Evolutionary conservation across 2,329 filamentous ascomycete species (phyloP), one percentile per base, ranked within the genome.

Genomic region (Diplodia scrobiculata): DNA sequence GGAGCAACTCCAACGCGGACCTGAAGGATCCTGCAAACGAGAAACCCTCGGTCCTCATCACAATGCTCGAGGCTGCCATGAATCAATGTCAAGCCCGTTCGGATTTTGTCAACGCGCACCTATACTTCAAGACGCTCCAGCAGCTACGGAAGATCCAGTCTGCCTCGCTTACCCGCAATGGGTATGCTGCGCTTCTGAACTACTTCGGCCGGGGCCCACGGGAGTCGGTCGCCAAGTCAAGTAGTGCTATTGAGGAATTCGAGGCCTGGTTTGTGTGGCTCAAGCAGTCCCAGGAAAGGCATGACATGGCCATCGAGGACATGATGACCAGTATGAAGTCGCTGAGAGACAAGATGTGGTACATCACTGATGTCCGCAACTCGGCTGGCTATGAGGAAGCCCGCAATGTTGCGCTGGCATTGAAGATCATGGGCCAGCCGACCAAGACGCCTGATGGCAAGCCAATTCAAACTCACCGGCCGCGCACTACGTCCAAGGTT

Each of bases 291-390:
- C 88, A 94, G 72, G 90, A 92, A 72, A 86, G 90, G 2, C 88
- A 92, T 55, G 91, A 94, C 71, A 84, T 84, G 2, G 84, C 87
- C 13, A 88, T 93, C 41, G 89, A 92, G 48, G 83, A 86, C 5
- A 91, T 92, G 86, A 90, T 91, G 83, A 83, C 84, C 67, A 86
- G 87, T 5, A 83, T 95, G 45, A 86, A 88, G 66, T 88, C 89
- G 25, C 83, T 97, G 47, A 87, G 95, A 50, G 91, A 97, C 76
- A 98, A 98, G 82, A 97, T 98, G 91, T 99, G 95, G 95, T 99
- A 96, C 75, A 91, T 95, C 68, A 94, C 91, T 1, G 92, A 97
- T 76, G 93, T 98, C 32, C 89, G 91, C 68, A 93, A 94, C 72
- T 97, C 95, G 3, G 90, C 88, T 58, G 87, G 88, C 10, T 98